Conservation (phyloP, 2,329 filamentous ascomycete genomes). For the Chaetomiaceae sp. region DNA sequence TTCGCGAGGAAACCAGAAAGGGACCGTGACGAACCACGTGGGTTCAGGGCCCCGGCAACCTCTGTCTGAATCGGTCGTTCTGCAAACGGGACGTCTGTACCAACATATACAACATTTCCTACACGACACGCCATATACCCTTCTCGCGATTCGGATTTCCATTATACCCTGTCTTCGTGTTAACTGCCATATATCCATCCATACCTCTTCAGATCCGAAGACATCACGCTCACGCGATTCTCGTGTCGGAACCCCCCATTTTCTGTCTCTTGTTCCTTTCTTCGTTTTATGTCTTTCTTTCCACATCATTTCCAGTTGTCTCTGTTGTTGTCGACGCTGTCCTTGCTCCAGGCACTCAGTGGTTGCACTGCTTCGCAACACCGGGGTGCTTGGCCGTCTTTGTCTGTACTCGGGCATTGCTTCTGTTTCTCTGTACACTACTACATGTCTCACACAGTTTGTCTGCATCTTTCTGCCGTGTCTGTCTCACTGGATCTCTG, state of each 20-base stretch:
- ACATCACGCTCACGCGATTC: constrained; percentile 33
- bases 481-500: too few species aligned
- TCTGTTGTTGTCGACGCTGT: too few species aligned
- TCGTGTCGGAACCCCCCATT: constrained; percentile 7
- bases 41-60: neutral
- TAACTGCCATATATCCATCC: constrained; percentile 12
- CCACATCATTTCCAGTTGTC: neutral
- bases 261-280: constrained; percentile 5
- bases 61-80: too few species aligned
- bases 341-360: too few species aligned
- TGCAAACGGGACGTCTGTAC: too few species aligned
- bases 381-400: too few species aligned
- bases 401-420: too few species aligned
- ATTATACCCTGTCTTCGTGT: constrained; percentile 18
- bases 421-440: too few species aligned
- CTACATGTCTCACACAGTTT: too few species aligned
- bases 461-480: too few species aligned
- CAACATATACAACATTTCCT: constrained; percentile 14
- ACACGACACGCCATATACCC: constrained; percentile 8
- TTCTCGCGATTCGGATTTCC: constrained; percentile 10
- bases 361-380: too few species aligned
- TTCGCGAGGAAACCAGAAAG: neutral
- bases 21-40: neutral
- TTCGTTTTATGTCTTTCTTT: neutral
- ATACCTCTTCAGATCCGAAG: constrained; percentile 20